Evolutionary conservation across 176 grass and related monocot genomes (phyloP), one percentile per base, ranked within the genome.

Genomic region (Carex pumila): DNA sequence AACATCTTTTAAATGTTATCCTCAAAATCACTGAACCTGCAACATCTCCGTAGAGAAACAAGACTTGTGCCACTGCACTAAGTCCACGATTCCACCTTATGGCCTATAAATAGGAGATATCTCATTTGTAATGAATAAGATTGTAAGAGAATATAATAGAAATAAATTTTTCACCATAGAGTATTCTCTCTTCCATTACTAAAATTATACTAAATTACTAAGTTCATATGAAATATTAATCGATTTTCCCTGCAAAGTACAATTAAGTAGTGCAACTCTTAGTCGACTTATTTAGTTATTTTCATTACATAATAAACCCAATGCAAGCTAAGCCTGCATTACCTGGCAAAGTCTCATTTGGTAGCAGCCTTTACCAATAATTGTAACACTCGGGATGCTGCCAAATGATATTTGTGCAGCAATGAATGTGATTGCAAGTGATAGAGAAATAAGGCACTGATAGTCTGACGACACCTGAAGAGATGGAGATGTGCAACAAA

Each of bases 401-500:
- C 87, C 90, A 91, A 89, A 91, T 71, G 87, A 91, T 87, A 89
- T 84, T 89, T 91, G 90, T 84, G 87, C 84, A 88, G 90, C 72
- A 31, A 91, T 89, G 87, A 84, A 83, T 32, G 36, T 37, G 22
- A 61, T 39, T 43, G 86, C 61, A 57, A 19, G 49, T 76, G 10
- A 45, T 36, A 76, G 14, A 50, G 39, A 34, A 17, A 68, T 37
- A 68, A 15, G 31, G 12, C 30, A 68, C 12, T 37, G 3, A 1
- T 25, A 37, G 1, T 66, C 25, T 64, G 3, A 12, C 25, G 0
- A 37, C 12, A 65, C 8, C 70, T 25, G n/a, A 17, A 22, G 70
- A 73, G 8, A 3, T 49, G n/a, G n/a, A 49, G 50, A 29, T 73
- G 70, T 25, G 3, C 41, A 50, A 45, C 25, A 73, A 25, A 50